These are phyloP conservation scores for Trichoderma aggressivum DNA, from an alignment of 2,329 filamentous ascomycete genomes.

Conservation along the genomic window DNA sequence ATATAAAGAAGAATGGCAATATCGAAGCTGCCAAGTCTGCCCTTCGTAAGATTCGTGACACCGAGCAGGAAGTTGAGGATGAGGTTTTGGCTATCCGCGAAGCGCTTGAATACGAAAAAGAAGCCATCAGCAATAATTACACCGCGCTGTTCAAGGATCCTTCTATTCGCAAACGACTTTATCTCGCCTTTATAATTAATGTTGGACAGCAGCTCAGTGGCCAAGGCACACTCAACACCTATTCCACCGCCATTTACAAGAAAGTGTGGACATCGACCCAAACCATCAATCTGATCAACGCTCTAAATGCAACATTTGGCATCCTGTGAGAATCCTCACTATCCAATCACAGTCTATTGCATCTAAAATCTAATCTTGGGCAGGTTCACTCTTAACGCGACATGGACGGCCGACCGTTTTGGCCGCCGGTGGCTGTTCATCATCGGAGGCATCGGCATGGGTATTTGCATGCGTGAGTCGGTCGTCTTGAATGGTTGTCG, in stretches of 20 bases:
- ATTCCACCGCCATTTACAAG: neutral
- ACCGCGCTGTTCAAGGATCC: neutral
- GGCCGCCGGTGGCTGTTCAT: neutral
- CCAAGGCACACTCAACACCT: neutral
- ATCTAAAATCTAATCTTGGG: neutral
- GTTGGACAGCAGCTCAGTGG: neutral
- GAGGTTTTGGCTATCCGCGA: neutral
- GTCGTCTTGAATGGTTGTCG: neutral
- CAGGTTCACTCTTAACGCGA: neutral
- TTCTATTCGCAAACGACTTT: neutral
- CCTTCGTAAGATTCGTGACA: neutral
- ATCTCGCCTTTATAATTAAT: neutral
- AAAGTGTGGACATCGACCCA: neutral
- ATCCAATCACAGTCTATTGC: neutral
- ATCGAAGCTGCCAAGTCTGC: neutral
- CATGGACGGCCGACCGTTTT: conserved; percentile 3
- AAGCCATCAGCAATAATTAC: neutral
- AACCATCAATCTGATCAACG: neutral
- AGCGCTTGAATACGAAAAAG: neutral
- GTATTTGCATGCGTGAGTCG: neutral
- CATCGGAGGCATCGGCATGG: neutral
- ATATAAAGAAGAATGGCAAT: neutral
- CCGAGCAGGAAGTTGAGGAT: neutral
- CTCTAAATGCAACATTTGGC: neutral
- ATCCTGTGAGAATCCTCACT: neutral